Percentiles rank a stretch among this genome's conserved stretches.
Conservation (phyloP, 192 early-diverging fungal species). For the Phlyctochytrium planicorne region DNA sequence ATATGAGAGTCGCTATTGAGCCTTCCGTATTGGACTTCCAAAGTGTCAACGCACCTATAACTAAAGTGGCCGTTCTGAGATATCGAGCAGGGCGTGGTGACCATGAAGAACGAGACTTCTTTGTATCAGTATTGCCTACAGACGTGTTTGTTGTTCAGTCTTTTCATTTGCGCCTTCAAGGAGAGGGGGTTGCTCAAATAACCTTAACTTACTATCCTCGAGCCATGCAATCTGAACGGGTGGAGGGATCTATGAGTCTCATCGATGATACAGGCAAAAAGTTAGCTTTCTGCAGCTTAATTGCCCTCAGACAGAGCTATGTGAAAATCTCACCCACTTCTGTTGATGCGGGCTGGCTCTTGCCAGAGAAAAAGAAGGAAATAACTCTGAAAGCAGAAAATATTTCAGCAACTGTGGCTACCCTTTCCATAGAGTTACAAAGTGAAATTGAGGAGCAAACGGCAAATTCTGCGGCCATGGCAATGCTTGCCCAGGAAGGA, state of each 20-base stretch:
- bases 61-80: constrained; percentile 45
- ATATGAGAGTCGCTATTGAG: constrained; percentile 48
- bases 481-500: constrained; percentile 11
- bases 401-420: constrained; percentile 33
- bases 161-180: constrained; percentile 53
- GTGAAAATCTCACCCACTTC: constrained; percentile 46
- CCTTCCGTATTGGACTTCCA: constrained; percentile 49
- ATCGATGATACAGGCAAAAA: constrained; percentile 55
- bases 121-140: constrained; percentile 50
- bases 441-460: constrained; percentile 34
- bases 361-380: constrained; percentile 54
- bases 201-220: constrained; percentile 49
- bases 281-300: constrained; percentile 43
- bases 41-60: constrained; percentile 47
- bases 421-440: constrained; percentile 35
- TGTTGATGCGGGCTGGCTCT: constrained; percentile 58
- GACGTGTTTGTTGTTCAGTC: constrained; percentile 50
- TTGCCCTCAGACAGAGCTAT: constrained; percentile 51
- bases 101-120: constrained; percentile 55
- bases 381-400: constrained; percentile 48
- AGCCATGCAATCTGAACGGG: constrained; percentile 41
- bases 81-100: constrained; percentile 59
- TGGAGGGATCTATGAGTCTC: constrained; percentile 49
- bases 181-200: constrained; percentile 55
- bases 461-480: constrained; percentile 14